These are phyloP conservation scores for Amorphotheca resinae DNA, from an alignment of 495 filamentous ascomycete genomes.

Conservation along the genomic window DNA sequence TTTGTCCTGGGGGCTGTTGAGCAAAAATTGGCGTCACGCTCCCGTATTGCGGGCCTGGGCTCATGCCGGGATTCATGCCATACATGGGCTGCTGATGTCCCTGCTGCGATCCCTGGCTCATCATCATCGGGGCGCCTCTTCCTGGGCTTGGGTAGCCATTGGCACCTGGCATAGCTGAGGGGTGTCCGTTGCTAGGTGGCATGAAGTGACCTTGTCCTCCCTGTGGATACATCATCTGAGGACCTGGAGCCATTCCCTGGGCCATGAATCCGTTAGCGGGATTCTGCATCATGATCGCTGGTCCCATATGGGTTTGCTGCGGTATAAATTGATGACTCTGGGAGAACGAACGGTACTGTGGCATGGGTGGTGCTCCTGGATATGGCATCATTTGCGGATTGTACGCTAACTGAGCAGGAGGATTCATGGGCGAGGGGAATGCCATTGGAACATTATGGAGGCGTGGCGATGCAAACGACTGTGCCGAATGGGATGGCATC, in stretches of 20 bases:
- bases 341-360: constrained; percentile 37
- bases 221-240: constrained; percentile 62
- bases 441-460: constrained; percentile 55
- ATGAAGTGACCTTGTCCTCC: constrained; percentile 54
- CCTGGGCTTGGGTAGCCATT: constrained; percentile 71
- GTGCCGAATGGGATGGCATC: constrained; percentile 67
- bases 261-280: constrained; percentile 35
- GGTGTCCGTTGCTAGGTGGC: constrained; percentile 24
- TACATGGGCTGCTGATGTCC: constrained; percentile 66
- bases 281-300: constrained; percentile 72
- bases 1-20: constrained; percentile 47
- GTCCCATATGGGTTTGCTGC: constrained; percentile 52
- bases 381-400: constrained; percentile 57
- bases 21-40: constrained; percentile 45
- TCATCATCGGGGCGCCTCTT: constrained; percentile 65
- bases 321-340: constrained; percentile 54
- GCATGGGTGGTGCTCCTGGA: constrained; percentile 48
- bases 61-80: constrained; percentile 51
- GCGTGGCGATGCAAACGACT: constrained; percentile 67
- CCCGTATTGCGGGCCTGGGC: constrained; percentile 50
- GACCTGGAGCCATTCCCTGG: constrained; percentile 46
- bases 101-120: constrained; percentile 60
- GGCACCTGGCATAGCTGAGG: not conserved
- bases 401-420: constrained; percentile 54
- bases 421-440: constrained; percentile 58